phyloP scores from a whole-genome alignment of 2,329 filamentous ascomycete species.

The Hypoxylon sp. region DNA sequence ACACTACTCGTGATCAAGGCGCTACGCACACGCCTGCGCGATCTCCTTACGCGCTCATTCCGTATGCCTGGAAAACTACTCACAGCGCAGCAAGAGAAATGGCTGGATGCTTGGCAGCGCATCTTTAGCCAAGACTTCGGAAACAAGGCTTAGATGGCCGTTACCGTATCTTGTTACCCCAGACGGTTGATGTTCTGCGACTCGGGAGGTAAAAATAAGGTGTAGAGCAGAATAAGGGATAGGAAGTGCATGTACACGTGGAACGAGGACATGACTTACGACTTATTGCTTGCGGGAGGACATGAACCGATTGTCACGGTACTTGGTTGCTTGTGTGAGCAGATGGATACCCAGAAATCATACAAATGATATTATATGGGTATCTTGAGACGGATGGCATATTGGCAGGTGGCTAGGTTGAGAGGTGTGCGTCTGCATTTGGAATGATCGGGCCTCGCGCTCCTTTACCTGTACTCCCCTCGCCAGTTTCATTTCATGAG shows the following conservation, averaged over 20 bases:
- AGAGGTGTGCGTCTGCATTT: neutral
- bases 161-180: neutral
- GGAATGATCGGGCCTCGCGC: neutral
- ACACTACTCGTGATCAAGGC: slow-evolving; percentile 90
- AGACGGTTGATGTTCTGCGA: slow-evolving; percentile 10
- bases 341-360: slow-evolving; percentile 8
- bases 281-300: neutral
- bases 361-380: neutral
- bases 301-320: neutral
- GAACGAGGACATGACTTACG: too few relatives aligned
- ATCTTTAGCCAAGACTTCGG: slow-evolving; percentile 71
- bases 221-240: neutral
- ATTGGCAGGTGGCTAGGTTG: neutral
- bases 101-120: slow-evolving; percentile 81
- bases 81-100: slow-evolving; percentile 77
- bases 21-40: slow-evolving; percentile 79
- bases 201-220: neutral
- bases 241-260: neutral
- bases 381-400: slow-evolving; percentile 1
- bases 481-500: too few relatives aligned
- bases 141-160: slow-evolving; percentile 33
- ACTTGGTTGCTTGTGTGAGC: slow-evolving; percentile 4
- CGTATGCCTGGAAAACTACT: slow-evolving; percentile 74
- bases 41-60: slow-evolving; percentile 80
- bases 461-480: neutral